Conservation (phyloP, 2,329 filamentous ascomycete species). For the Gaeumannomyces sp. region DNA sequence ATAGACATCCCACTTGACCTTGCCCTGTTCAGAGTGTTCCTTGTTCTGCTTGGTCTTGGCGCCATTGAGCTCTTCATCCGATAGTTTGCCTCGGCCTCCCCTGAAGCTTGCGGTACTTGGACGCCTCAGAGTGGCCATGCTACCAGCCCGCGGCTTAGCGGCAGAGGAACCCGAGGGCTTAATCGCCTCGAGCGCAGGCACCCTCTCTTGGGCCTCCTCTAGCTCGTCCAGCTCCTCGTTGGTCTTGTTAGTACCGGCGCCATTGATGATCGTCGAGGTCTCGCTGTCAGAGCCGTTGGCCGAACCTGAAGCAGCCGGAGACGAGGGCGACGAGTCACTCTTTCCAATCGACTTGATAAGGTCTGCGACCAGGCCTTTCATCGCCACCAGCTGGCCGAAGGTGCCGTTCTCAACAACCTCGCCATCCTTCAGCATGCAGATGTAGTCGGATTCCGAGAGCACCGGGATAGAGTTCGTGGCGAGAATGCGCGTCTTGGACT, state of each 20-base stretch:
- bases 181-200: conserved; percentile 73
- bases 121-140: conserved; percentile 74
- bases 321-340: conserved; percentile 37
- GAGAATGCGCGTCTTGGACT: conserved; percentile 81
- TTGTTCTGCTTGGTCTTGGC: conserved; percentile 79
- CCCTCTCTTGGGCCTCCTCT: conserved; percentile 70
- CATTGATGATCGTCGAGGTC: conserved; percentile 51
- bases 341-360: conserved; percentile 72
- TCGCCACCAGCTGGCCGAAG: conserved; percentile 83
- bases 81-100: conserved; percentile 75
- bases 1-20: conserved; percentile 95
- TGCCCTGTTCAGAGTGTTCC: conserved; percentile 87
- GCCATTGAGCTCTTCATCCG: conserved; percentile 72
- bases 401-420: conserved; percentile 82
- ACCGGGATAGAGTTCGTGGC: conserved; percentile 95
- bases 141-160: conserved; percentile 57
- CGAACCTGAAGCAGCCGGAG: conserved; percentile 23
- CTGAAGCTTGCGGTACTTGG: conserved; percentile 89
- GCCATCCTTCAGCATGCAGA: conserved; percentile 77
- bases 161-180: conserved; percentile 37
- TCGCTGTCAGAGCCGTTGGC: conserved; percentile 46
- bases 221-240: conserved; percentile 62
- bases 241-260: conserved; percentile 42
- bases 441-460: conserved; percentile 80
- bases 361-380: conserved; percentile 84